phyloP scores from a whole-genome alignment of 1,139 yeast genomes.

The Blastobotrys illinoisensis region DNA sequence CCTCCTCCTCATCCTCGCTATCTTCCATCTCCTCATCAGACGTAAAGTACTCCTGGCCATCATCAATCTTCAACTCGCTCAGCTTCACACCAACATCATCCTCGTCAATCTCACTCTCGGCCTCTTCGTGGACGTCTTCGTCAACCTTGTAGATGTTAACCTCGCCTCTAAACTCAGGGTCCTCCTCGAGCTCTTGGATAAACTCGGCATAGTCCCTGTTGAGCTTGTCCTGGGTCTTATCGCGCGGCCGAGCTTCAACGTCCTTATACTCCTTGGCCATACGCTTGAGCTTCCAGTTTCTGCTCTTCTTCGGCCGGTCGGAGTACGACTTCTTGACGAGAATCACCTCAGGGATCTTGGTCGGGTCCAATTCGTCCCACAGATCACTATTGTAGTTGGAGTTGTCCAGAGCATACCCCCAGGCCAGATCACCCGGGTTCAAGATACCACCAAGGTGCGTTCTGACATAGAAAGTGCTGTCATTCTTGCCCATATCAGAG shows the following conservation, averaged over 20 bases:
- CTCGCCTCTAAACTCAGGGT: conserved; percentile 82
- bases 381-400: conserved; percentile 84
- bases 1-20: conserved; percentile 39
- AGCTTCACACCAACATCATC: conserved; percentile 25
- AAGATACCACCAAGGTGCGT: conserved; percentile 90
- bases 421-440: conserved; percentile 93
- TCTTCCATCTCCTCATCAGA: conserved; percentile 49
- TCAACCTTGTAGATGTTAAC: conserved; percentile 74
- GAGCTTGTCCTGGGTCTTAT: conserved; percentile 66
- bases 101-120: conserved; percentile 28
- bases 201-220: conserved; percentile 86
- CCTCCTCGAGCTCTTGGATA: conserved; percentile 86
- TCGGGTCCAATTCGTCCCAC: conserved; percentile 68
- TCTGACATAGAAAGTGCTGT: conserved; percentile 73
- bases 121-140: conserved; percentile 23
- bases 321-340: conserved; percentile 88
- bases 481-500: conserved; percentile 82
- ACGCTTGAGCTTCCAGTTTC: conserved; percentile 93
- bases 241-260: conserved; percentile 25
- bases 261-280: conserved; percentile 96
- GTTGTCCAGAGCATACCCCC: conserved; percentile 82
- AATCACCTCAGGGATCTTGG: conserved; percentile 69
- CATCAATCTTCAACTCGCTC: conserved; percentile 20
- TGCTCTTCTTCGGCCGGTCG: conserved; percentile 64
- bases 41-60: conserved; percentile 14